A percentile compares a stretch with the other conserved stretches of the same genome.
phyloP scores from a whole-genome alignment of 1,284 basidiomycete genomes.

The Athelia sp. region DNA sequence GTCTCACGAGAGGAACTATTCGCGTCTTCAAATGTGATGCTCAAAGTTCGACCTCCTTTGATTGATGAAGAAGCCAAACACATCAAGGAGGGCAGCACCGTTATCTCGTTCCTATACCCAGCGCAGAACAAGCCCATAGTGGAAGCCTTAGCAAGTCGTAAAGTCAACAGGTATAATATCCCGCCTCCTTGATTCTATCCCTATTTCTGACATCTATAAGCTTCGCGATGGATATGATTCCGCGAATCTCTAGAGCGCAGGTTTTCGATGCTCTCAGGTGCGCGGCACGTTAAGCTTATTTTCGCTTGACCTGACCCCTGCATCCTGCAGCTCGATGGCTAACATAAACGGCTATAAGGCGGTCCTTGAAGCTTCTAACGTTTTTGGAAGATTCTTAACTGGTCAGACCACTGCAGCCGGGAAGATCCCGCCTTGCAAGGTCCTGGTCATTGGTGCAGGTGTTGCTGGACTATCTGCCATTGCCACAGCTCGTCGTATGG shows the following conservation, averaged over 20 bases:
- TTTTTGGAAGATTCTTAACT: conserved; percentile 82
- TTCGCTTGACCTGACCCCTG: neutral
- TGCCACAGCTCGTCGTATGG: conserved; percentile 71
- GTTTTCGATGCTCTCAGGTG: conserved; percentile 82
- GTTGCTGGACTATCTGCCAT: conserved; percentile 85
- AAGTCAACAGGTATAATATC: conserved; percentile 48
- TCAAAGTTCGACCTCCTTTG: conserved; percentile 77
- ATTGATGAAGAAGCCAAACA: conserved; percentile 52
- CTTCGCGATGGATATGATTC: conserved; percentile 81
- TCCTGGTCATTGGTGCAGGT: conserved; percentile 81
- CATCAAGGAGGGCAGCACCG: conserved; percentile 66
- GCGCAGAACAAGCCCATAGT: conserved; percentile 73
- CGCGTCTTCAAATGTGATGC: conserved; percentile 63
- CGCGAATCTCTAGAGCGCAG: conserved; percentile 82
- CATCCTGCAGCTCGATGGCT: conserved; percentile 69
- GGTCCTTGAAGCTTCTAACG: conserved; percentile 80
- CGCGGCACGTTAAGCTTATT: conserved; percentile 6
- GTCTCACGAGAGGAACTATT: conserved; percentile 63
- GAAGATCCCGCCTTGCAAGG: conserved; percentile 81
- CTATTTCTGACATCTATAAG: neutral
- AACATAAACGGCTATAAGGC: conserved; percentile 87
- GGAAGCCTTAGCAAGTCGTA: conserved; percentile 56
- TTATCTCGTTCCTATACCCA: conserved; percentile 83
- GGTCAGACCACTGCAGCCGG: conserved; percentile 87
- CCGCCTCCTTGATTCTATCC: conserved; percentile 35